Evolutionary conservation across 495 filamentous ascomycete species (phyloP), one percentile per base, ranked within the genome.

Genomic region (Pyrenopolyporus hunteri): DNA sequence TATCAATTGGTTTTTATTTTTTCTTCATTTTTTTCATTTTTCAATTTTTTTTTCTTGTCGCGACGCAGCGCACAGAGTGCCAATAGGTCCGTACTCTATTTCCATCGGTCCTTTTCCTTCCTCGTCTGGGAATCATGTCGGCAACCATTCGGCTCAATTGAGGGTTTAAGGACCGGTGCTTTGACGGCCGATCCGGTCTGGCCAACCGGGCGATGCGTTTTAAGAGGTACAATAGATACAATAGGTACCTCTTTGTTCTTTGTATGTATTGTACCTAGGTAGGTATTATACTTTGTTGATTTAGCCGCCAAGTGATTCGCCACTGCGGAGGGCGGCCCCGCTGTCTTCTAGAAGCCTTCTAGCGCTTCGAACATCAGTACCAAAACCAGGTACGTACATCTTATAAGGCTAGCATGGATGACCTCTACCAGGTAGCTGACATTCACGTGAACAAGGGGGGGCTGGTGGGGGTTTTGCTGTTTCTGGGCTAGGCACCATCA

Each of bases 221-320:
- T n/a, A n/a, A n/a, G n/a, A n/a, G n/a, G n/a, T n/a, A n/a, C n/a
- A n/a, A n/a, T n/a, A n/a, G n/a, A n/a, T n/a, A n/a, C n/a, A n/a
- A n/a, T n/a, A n/a, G n/a, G n/a, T n/a, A n/a, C n/a, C n/a, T n/a
- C n/a, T n/a, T n/a, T n/a, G n/a, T n/a, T n/a, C n/a, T n/a, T n/a
- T n/a, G n/a, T n/a, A n/a, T n/a, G n/a, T n/a, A n/a, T n/a, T n/a
- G n/a, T n/a, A n/a, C n/a, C n/a, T n/a, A n/a, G n/a, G n/a, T n/a
- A n/a, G n/a, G n/a, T n/a, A n/a, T n/a, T n/a, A 64, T 46, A 45
- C 55, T 61, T 61, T 11, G 23, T 9, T 45, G 59, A 57, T 66
- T 66, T 66, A 66, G 63, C 51, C 63, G 57, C 57, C 52, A 35
- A 50, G 32, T 66, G 45, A 61, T 66, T 66, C 51, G 63, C 57